Evolutionary conservation across 495 filamentous ascomycete genomes (phyloP).

Genomic region (Sordaria brevicollis): DNA sequence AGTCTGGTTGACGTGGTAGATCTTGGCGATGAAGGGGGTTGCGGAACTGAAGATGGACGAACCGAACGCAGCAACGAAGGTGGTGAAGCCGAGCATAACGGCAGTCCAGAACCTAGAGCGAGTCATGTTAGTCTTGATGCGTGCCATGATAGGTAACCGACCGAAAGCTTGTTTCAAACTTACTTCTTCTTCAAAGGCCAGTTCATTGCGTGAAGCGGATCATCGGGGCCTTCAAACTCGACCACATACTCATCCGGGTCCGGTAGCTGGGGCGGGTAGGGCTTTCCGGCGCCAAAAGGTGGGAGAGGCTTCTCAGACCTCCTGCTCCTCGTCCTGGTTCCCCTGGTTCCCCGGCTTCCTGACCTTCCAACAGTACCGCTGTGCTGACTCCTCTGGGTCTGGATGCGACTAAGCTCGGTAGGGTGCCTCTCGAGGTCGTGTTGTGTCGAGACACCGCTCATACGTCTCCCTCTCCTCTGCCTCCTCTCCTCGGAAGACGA

Average conservation of each 20-base stretch:
- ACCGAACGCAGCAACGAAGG: slow-evolving; percentile 63
- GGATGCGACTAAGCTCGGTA: slow-evolving; percentile 67
- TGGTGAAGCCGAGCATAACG: slow-evolving; percentile 69
- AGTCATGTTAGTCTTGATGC: slow-evolving; percentile 12
- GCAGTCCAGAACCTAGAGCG: slow-evolving; percentile 46
- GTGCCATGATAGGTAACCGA: neutral
- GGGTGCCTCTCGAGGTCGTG: slow-evolving; percentile 59
- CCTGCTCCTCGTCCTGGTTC: slow-evolving; percentile 34
- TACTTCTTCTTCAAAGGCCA: slow-evolving; percentile 73
- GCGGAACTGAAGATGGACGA: slow-evolving; percentile 61
- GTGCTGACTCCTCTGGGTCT: slow-evolving; percentile 66
- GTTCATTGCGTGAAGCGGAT: slow-evolving; percentile 75
- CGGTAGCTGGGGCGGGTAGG: slow-evolving; percentile 63
- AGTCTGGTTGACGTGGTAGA: slow-evolving; percentile 47
- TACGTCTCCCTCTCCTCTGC: slow-evolving; percentile 13
- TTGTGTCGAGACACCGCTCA: slow-evolving; percentile 54
- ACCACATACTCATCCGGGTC: slow-evolving; percentile 77
- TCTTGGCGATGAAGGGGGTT: slow-evolving; percentile 36
- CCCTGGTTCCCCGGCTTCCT: slow-evolving; percentile 14
- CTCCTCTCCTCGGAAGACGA: slow-evolving; percentile 22
- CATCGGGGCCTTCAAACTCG: slow-evolving; percentile 70
- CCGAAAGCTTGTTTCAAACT: slow-evolving; percentile 13
- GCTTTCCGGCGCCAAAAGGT: slow-evolving; percentile 61
- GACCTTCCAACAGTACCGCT: slow-evolving; percentile 58
- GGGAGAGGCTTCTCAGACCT: slow-evolving; percentile 47